Base-by-base conservation (phyloP, 441 rosid species). In the Melianthus villosus region DNA sequence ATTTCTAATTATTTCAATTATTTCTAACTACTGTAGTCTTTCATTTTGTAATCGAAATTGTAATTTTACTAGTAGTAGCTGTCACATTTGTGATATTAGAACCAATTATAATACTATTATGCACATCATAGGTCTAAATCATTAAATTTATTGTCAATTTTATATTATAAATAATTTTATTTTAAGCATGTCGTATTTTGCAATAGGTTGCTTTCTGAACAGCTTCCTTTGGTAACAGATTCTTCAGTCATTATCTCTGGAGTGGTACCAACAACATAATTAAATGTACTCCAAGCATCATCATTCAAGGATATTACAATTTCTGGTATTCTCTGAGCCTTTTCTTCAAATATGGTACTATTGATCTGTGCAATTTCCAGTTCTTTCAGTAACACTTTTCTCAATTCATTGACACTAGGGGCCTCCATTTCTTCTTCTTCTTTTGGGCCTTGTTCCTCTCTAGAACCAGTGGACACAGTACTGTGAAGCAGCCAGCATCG, bases 301-400 rank as follows among this genome's bases (percentile, higher is more conserved):
- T 89, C 98, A 68, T 84, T 84, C 67, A 75, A 64, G 9, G 85
- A 71, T 22, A 89, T 83, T 11, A 95, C 95, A 51, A 73, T 42
- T 68, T 89, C 98, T 6, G 98, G 75, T 51, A 89, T 71, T 38
- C 59, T 51, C 55, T 75, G 94, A 42, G 97, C 97, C 68, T 79
- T 83, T 42, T 83, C 94, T 74, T 89, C 95, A 40, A 81, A 83
- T 62, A 75, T 50, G 30, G 72, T 63, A 46, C 97, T 83, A 50
- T 81, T 89, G 47, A 71, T 62, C 55, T 66, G 48, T 17, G 92
- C 92, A 69, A 62, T 77, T 56, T 79, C 94, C 67, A 89, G 48
- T 30, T 83, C 80, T 62, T 56, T 73, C 47, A 51, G 76, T 38
- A 89, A 51, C 61, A 63, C 36, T 23, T 76, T 93, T 63, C 48